Percentiles rank a stretch among this genome's conserved stretches.
phyloP scores from a whole-genome alignment of 495 filamentous ascomycete genomes.

The Neurospora tetraspora region DNA sequence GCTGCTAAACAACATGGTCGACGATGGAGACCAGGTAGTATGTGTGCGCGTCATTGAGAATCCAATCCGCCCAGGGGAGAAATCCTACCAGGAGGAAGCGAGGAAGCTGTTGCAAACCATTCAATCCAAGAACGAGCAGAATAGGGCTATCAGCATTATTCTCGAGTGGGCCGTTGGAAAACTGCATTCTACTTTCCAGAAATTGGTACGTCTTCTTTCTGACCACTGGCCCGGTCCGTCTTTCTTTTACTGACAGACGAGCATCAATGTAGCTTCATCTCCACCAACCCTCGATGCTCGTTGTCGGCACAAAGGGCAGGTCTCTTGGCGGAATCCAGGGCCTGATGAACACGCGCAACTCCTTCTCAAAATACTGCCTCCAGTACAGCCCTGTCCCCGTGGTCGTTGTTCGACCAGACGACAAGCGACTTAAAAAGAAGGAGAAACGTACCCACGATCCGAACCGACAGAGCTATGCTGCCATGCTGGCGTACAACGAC shows the following conservation, averaged over 20 bases:
- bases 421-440: conserved; percentile 88
- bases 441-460: conserved; percentile 77
- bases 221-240: background rate
- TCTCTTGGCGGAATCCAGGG: conserved; percentile 82
- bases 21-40: conserved; percentile 94
- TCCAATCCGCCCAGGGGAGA: conserved; percentile 64
- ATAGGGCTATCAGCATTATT: conserved; percentile 78
- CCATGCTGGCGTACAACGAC: conserved; percentile 61
- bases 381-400: conserved; percentile 96
- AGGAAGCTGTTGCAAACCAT: conserved; percentile 64
- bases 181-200: conserved; percentile 83
- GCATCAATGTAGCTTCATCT: conserved; percentile 65
- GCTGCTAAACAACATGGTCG: conserved; percentile 88
- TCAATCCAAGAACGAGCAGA: conserved; percentile 72
- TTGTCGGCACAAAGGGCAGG: conserved; percentile 85
- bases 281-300: conserved; percentile 89
- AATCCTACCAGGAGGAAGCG: conserved; percentile 74
- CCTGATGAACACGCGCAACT: conserved; percentile 69
- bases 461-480: conserved; percentile 64
- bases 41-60: conserved; percentile 88
- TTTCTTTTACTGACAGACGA: background rate
- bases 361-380: conserved; percentile 92
- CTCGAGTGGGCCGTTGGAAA: conserved; percentile 89
- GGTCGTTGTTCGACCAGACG: conserved; percentile 83
- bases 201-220: conserved; percentile 54